Conservation (phyloP, 139 green algal genomes). For the Micractinium sp. region DNA sequence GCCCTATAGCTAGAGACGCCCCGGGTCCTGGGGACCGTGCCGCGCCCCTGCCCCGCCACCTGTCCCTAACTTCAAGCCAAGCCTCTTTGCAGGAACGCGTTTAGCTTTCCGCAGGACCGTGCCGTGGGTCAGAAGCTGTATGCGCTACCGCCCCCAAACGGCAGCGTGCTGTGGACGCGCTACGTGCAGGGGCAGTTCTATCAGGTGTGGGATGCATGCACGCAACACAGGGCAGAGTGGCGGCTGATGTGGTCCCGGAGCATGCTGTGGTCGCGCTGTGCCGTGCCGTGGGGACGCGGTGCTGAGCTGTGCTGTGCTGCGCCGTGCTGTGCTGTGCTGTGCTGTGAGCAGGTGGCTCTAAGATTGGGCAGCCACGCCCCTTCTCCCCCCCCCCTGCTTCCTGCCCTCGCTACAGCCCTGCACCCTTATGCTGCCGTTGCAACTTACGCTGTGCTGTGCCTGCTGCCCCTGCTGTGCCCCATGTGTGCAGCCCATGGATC, state of each 20-base stretch:
- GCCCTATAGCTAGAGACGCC: too few species aligned
- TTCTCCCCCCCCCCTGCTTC: too few species aligned
- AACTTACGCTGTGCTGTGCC: background rate
- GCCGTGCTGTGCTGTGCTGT: background rate
- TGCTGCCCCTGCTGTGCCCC: background rate
- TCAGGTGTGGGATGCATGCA: background rate
- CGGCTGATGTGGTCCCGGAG: too few species aligned
- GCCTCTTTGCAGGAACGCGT: background rate
- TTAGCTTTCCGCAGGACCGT: constrained; percentile 4
- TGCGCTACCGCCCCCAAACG: background rate
- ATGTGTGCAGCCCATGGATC: background rate
- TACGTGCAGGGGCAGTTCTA: background rate
- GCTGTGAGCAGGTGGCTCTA: background rate
- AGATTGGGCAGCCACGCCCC: too few species aligned
- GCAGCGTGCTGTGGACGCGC: background rate
- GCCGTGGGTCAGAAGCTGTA: constrained; percentile 17
- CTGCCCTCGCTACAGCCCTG: background rate
- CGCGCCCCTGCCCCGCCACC: too few species aligned
- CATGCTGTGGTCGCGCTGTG: too few species aligned
- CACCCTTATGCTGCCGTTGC: background rate
- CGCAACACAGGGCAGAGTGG: too few species aligned
- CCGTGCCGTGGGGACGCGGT: too few species aligned
- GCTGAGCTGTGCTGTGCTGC: too few species aligned
- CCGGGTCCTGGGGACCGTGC: too few species aligned
- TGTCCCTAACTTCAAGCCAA: too few species aligned